These are phyloP conservation scores for Linderina pennispora DNA, from an alignment of 192 early-diverging fungal species.

Conservation along the genomic window DNA sequence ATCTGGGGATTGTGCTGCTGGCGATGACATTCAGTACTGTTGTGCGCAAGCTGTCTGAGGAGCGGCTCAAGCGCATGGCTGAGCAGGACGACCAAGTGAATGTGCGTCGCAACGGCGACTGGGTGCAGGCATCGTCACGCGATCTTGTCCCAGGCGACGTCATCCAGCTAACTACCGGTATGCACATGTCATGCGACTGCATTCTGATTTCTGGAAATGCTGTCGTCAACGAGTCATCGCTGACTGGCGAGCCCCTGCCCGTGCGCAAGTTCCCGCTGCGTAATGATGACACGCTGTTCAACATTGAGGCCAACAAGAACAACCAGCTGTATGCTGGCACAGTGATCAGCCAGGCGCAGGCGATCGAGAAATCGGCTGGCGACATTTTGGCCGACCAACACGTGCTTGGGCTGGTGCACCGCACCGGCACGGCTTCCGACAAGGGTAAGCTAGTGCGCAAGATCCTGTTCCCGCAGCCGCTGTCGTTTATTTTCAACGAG, in stretches of 20 bases:
- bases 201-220: slow-evolving; percentile 58
- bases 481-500: slow-evolving; percentile 58
- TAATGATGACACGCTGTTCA: slow-evolving; percentile 44
- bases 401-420: slow-evolving; percentile 12
- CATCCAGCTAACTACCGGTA: slow-evolving; percentile 32
- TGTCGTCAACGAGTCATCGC: slow-evolving; percentile 62
- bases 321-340: slow-evolving; percentile 65
- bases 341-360: slow-evolving; percentile 46
- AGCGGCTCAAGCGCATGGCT: slow-evolving; percentile 50
- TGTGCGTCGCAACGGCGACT: slow-evolving; percentile 53
- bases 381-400: slow-evolving; percentile 34
- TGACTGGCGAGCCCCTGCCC: slow-evolving; percentile 71
- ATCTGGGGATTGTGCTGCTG: slow-evolving; percentile 48
- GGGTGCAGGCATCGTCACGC: slow-evolving; percentile 44
- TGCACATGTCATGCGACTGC: slow-evolving; percentile 55
- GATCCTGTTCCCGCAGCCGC: slow-evolving; percentile 53
- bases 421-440: slow-evolving; percentile 47
- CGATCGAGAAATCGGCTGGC: slow-evolving; percentile 14
- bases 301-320: slow-evolving; percentile 44
- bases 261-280: slow-evolving; percentile 65
- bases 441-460: slow-evolving; percentile 53
- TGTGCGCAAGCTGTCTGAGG: slow-evolving; percentile 41
- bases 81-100: slow-evolving; percentile 34
- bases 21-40: slow-evolving; percentile 48
- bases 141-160: slow-evolving; percentile 62